Evolutionary conservation across 2,329 filamentous ascomycete species (phyloP).

Genomic region (Colletotrichum tropicale): DNA sequence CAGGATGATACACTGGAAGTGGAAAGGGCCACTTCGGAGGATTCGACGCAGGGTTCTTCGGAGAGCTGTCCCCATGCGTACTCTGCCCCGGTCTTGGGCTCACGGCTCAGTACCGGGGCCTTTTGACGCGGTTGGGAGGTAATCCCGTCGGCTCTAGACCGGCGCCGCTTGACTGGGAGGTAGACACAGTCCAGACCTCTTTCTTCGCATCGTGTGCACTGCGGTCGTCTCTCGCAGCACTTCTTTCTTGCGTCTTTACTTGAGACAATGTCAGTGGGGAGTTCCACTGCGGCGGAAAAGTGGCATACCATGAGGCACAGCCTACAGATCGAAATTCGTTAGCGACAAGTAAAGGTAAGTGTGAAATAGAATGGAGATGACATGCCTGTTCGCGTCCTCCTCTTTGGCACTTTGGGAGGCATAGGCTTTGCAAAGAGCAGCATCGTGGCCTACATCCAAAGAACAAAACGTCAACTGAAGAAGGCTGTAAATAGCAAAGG

Average conservation of each 20-base stretch:
- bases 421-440: background rate
- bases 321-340: background rate
- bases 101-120: background rate
- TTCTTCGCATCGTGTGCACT: constrained; percentile 54
- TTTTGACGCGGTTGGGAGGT: background rate
- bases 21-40: background rate
- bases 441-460: background rate
- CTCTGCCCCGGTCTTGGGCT: background rate
- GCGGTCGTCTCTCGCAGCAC: constrained; percentile 56
- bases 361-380: background rate
- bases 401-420: background rate
- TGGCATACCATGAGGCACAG: background rate
- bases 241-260: constrained; percentile 54
- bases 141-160: constrained; percentile 27
- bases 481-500: background rate
- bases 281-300: background rate
- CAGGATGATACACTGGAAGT: background rate
- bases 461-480: background rate
- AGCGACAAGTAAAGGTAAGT: background rate
- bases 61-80: background rate
- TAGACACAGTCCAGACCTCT: constrained; percentile 52
- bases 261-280: background rate
- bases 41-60: background rate
- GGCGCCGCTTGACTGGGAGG: constrained; percentile 45
- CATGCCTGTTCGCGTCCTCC: background rate